phyloP scores from a whole-genome alignment of 2,329 filamentous ascomycete species.

The Aspergillus aculeatinus region DNA sequence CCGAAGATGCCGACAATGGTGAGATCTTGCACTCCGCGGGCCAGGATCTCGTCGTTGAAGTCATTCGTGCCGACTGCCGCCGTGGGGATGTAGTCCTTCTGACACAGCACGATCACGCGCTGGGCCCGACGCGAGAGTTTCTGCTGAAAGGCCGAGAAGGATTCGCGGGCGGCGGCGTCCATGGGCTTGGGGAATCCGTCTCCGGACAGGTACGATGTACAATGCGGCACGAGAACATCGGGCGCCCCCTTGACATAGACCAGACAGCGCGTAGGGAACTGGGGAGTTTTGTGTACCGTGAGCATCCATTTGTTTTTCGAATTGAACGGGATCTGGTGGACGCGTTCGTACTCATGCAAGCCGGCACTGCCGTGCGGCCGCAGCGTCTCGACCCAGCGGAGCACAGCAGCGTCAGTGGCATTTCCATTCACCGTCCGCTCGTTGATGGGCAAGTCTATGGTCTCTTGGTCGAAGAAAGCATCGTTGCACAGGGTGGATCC shows the following conservation, averaged over 20 bases:
- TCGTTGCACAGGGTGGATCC: conserved; percentile 71
- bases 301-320: conserved; percentile 85
- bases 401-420: conserved; percentile 72
- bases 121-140: conserved; percentile 68
- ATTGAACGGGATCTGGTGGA: conserved; percentile 73
- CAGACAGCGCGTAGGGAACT: conserved; percentile 30
- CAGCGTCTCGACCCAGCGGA: conserved; percentile 68
- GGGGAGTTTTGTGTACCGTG: conserved; percentile 47
- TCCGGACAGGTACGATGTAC: conserved; percentile 59
- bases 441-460: conserved; percentile 57
- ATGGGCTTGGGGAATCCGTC: conserved; percentile 54
- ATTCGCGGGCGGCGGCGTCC: conserved; percentile 46
- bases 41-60: conserved; percentile 52
- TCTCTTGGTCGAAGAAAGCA: conserved; percentile 69
- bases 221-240: conserved; percentile 68
- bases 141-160: conserved; percentile 63
- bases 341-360: conserved; percentile 59
- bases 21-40: conserved; percentile 43
- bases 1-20: conserved; percentile 55
- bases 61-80: conserved; percentile 48
- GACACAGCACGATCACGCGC: conserved; percentile 67
- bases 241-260: conserved; percentile 71
- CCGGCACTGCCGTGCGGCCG: conserved; percentile 59
- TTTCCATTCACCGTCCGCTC: conserved; percentile 70
- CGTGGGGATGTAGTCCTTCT: conserved; percentile 54